Base-by-base conservation (phyloP, 106 monocot genomes). In the Dioscorea dumetorum region DNA sequence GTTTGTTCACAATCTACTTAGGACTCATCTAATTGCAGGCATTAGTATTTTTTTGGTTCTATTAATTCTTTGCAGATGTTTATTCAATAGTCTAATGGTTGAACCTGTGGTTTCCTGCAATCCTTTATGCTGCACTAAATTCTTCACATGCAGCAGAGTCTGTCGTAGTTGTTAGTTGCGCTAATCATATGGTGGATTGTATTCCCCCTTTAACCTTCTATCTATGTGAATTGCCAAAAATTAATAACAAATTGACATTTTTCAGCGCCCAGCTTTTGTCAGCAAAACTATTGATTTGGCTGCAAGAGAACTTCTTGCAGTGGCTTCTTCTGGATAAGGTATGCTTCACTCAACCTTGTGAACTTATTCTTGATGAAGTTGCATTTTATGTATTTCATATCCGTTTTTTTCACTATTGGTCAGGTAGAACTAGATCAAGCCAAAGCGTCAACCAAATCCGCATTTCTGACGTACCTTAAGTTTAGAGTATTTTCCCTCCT, bases 281-380 rank as follows among this genome's bases (percentile, higher is more conserved):
- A 64, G 84, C 52, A 81, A 87, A 72, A 84, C 79, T 72, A 76
- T 91, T 77, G 91, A 91, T 77, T 67, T 91, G 74, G 91, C 87
- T 48, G 87, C 70, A 20, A 84, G 75, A 67, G 91, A 91, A 74
- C 76, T 91, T 60, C 64, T 77, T 63, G 70, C 87, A 61, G 63
- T 91, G 71, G 91, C 91, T 33, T 82, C 84, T 60, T 84, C 91
- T 56, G 91, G 91, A 64, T 72, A 91, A 91, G 91, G 91, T 87
- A 67, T 72, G 15, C 9, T 33, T 64, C 0, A 41, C 35, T 31
- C 67, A 56, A 24, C 18, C 50, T 15, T 60, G 13, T 31, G 41
- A 41, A 41, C 67, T n/a, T 6, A 49, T 67, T 16, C 22, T 23
- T 21, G 33, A 50, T 32, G 15, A 13, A 41, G 6, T 41, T 41